These are phyloP conservation scores for Teunomyces pallodes DNA, from an alignment of 805 yeast genomes.

Conservation along the genomic window DNA sequence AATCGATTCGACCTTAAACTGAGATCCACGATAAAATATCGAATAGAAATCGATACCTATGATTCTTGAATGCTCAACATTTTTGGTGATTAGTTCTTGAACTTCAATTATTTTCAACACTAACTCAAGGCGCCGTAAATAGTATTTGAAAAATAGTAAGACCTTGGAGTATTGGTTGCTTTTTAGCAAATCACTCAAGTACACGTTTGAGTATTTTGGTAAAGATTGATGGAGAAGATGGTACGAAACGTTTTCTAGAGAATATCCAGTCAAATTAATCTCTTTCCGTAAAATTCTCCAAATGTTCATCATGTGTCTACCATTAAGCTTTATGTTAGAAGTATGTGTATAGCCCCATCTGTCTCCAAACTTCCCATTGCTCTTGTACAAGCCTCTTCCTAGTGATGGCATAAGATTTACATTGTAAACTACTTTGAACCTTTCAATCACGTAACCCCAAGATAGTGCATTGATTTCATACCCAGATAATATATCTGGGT, in stretches of 20 bases:
- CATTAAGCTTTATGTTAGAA: conserved; percentile 63
- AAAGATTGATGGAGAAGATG: conserved; percentile 64
- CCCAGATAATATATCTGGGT: conserved; percentile 88
- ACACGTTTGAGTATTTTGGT: conserved; percentile 55
- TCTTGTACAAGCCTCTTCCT: conserved; percentile 54
- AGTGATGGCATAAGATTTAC: conserved; percentile 56
- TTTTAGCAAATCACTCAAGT: conserved; percentile 41
- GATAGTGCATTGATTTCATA: conserved; percentile 77
- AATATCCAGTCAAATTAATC: conserved; percentile 60
- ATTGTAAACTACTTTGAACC: conserved; percentile 47
- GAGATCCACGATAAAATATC: conserved; percentile 87
- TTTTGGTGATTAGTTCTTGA: conserved; percentile 66
- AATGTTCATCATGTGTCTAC: conserved; percentile 79
- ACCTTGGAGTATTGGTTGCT: conserved; percentile 37
- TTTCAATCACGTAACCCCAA: conserved; percentile 86
- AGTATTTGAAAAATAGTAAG: conserved; percentile 44
- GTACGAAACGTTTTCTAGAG: conserved; percentile 72
- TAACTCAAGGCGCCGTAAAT: conserved; percentile 41
- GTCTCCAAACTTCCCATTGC: conserved; percentile 56
- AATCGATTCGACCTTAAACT: conserved; percentile 88
- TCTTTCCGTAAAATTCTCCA: conserved; percentile 78
- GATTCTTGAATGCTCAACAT: conserved; percentile 78
- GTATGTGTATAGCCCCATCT: conserved; percentile 83
- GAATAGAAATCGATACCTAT: conserved; percentile 90
- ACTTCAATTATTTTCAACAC: conserved; percentile 50